These are phyloP conservation scores for Chaetomiaceae sp. DNA, from an alignment of 2,329 filamentous ascomycete genomes.

Conservation along the genomic window DNA sequence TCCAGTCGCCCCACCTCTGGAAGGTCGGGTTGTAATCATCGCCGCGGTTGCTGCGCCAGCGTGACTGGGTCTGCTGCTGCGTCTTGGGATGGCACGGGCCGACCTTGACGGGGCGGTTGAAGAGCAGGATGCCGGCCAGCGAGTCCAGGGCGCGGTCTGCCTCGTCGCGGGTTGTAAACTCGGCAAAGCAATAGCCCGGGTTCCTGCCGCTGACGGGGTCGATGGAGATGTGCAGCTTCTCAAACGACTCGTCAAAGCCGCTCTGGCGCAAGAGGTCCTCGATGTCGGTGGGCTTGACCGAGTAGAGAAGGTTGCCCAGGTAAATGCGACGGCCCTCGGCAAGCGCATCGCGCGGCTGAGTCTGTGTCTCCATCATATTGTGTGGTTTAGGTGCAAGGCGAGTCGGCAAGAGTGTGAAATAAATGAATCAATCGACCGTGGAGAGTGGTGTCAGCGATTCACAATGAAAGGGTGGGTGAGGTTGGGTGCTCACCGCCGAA, in stretches of 20 bases:
- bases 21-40: conserved; percentile 27
- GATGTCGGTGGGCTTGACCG: conserved; percentile 40
- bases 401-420: too few relatives aligned
- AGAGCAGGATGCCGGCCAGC: conserved; percentile 51
- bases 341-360: conserved; percentile 20
- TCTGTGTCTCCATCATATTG: background rate
- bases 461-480: too few relatives aligned
- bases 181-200: conserved; percentile 71
- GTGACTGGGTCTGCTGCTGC: conserved; percentile 3
- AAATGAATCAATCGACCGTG: too few relatives aligned
- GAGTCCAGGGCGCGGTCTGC: conserved; percentile 55
- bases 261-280: conserved; percentile 32
- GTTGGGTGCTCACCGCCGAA: too few relatives aligned
- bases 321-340: conserved; percentile 46
- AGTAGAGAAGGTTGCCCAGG: conserved; percentile 59
- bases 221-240: conserved; percentile 63
- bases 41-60: conserved; percentile 19
- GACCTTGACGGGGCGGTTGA: conserved; percentile 58
- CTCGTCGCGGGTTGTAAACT: conserved; percentile 54
- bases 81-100: conserved; percentile 59
- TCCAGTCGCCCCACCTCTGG: conserved; percentile 45
- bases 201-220: conserved; percentile 66
- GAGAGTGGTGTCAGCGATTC: too few relatives aligned
- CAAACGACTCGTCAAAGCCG: conserved; percentile 35
- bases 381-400: too few relatives aligned